Evolutionary conservation across 768 basidiomycete species (phyloP).

Genomic region (Tubosaeta brunneosetosa): DNA sequence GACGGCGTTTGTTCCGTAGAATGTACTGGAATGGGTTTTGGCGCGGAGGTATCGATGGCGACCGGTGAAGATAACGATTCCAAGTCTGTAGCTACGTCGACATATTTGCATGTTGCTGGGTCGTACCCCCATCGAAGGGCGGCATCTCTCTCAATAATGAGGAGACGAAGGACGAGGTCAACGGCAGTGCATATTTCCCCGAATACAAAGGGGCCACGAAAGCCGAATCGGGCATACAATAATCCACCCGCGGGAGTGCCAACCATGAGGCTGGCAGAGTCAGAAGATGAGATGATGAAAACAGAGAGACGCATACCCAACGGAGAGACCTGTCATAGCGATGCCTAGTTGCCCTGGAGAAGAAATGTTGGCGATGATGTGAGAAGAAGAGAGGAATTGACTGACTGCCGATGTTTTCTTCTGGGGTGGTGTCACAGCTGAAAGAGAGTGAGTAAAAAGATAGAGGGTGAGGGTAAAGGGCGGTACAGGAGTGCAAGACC

Average conservation of each 20-base stretch:
- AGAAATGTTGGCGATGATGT: background rate
- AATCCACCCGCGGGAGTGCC: slow-evolving; percentile 57
- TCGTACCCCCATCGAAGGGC: slow-evolving; percentile 47
- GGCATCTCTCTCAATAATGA: slow-evolving; percentile 53
- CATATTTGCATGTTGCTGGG: slow-evolving; percentile 25
- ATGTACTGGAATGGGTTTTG: background rate
- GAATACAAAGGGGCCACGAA: slow-evolving; percentile 56
- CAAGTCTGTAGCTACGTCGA: slow-evolving; percentile 1
- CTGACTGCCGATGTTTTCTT: slow-evolving; percentile 46
- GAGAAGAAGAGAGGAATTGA: slow-evolving; percentile 1
- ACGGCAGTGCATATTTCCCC: slow-evolving; percentile 41
- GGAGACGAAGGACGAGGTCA: slow-evolving; percentile 51
- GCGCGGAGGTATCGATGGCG: background rate
- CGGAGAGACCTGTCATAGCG: slow-evolving; percentile 52
- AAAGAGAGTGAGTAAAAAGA: slow-evolving; percentile 10
- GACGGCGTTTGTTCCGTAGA: background rate
- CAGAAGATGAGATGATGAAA: background rate
- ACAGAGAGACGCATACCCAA: slow-evolving; percentile 38
- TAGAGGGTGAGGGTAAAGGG: background rate
- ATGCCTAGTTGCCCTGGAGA: slow-evolving; percentile 52
- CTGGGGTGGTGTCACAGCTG: slow-evolving; percentile 56
- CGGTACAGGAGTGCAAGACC: slow-evolving; percentile 55
- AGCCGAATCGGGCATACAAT: slow-evolving; percentile 52
- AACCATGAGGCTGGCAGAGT: slow-evolving; percentile 35
- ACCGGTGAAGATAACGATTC: slow-evolving; percentile 5